Conservation (phyloP, 2,329 filamentous ascomycete species). For the Pseudocercospora macadamiae region DNA sequence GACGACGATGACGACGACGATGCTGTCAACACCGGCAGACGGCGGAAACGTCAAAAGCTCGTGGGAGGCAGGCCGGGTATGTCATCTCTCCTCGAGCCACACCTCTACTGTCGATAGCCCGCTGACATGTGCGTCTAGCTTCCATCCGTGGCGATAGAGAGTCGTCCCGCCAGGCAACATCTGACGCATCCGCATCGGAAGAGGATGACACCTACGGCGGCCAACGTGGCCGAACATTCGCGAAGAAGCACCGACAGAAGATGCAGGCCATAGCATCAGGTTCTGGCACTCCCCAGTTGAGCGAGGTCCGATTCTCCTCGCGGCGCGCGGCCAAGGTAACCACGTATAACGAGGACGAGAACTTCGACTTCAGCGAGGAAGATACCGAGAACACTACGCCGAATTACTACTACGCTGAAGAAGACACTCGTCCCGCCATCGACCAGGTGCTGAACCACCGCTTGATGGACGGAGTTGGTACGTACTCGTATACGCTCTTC, state of each 20-base stretch:
- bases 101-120: not conserved
- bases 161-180: constrained; percentile 40
- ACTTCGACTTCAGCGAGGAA: constrained; percentile 59
- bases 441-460: constrained; percentile 90
- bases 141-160: constrained; percentile 31
- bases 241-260: constrained; percentile 75
- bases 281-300: constrained; percentile 63
- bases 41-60: constrained; percentile 69
- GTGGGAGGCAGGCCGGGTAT: constrained; percentile 66
- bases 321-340: constrained; percentile 76
- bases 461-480: constrained; percentile 64
- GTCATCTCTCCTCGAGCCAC: constrained; percentile 38
- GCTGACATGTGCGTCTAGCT: constrained; percentile 38
- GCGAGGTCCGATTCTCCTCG: constrained; percentile 89
- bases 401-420: constrained; percentile 71
- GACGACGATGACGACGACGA: constrained; percentile 71
- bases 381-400: constrained; percentile 67
- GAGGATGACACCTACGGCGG: constrained; percentile 72
- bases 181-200: constrained; percentile 63
- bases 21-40: constrained; percentile 65
- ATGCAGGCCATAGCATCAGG: constrained; percentile 63
- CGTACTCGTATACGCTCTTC: constrained; percentile 18
- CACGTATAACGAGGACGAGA: constrained; percentile 70
- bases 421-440: constrained; percentile 82
- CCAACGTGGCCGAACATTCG: constrained; percentile 65